A percentile compares a stretch with the other conserved stretches of the same genome.
Conservation (phyloP, 257 asterid species). For the Solanum stenotomum region DNA sequence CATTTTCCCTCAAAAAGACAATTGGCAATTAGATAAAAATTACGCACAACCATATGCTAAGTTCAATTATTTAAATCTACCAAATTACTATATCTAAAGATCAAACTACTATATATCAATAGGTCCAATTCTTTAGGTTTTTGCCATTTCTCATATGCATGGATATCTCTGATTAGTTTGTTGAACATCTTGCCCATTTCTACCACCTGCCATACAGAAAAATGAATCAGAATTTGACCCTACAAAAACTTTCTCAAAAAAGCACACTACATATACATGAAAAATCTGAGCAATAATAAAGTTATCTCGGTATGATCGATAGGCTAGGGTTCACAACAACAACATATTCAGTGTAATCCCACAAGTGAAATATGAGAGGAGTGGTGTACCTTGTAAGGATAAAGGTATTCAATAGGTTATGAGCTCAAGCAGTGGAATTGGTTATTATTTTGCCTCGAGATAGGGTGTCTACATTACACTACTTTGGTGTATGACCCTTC, state of each 20-base stretch:
- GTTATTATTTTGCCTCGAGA: neutral
- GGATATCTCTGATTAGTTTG: neutral
- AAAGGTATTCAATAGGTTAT: neutral
- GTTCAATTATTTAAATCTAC: neutral
- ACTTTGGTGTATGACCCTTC: neutral
- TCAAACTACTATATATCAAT: neutral
- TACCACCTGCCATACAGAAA: neutral
- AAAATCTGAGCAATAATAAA: no score
- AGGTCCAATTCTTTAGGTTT: neutral
- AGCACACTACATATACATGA: no score
- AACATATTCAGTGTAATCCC: neutral
- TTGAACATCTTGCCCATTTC: slow-evolving; percentile 4
- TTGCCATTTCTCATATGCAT: neutral
- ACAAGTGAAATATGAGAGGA: neutral
- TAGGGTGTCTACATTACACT: neutral
- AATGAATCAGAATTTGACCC: neutral
- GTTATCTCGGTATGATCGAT: neutral
- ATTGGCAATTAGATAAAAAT: neutral
- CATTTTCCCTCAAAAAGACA: neutral
- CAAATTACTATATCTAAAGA: neutral
- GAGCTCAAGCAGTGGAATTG: neutral
- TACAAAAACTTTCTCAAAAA: neutral
- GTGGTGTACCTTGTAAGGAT: neutral
- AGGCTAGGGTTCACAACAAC: neutral
- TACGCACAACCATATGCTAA: neutral